phyloP scores from a whole-genome alignment of 768 basidiomycete species.

The Mycena amicta region DNA sequence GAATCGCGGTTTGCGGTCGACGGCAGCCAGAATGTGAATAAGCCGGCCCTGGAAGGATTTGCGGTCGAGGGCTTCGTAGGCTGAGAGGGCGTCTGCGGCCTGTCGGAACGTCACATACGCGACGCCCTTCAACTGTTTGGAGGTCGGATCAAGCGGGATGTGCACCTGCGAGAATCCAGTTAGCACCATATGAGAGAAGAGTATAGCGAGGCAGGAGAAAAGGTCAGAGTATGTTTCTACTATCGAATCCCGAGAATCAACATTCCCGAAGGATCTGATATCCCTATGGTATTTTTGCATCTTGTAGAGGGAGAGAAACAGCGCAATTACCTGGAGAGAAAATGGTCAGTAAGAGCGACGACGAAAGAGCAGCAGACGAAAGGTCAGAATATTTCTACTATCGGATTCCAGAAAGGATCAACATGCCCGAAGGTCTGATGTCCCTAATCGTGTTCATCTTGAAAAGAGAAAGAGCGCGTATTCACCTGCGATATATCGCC shows the following conservation, averaged over 20 bases:
- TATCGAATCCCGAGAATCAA: conserved; percentile 45
- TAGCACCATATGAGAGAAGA: no score
- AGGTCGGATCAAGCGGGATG: conserved; percentile 46
- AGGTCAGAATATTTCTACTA: conserved; percentile 56
- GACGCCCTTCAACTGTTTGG: conserved; percentile 52
- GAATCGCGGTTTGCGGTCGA: conserved; percentile 59
- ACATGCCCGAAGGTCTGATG: no score
- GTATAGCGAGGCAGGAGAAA: conserved; percentile 7
- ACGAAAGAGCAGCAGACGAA: conserved; percentile 7
- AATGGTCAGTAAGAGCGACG: background rate
- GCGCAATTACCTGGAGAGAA: conserved; percentile 35
- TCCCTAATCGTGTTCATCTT: no score
- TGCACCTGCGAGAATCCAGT: conserved; percentile 42
- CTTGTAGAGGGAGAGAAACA: conserved; percentile 13
- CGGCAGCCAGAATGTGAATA: conserved; percentile 86
- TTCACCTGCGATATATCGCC: conserved; percentile 81
- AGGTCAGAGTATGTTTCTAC: conserved; percentile 46
- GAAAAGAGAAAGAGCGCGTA: conserved; percentile 2
- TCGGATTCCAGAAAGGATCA: conserved; percentile 61
- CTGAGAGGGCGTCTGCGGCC: conserved; percentile 52
- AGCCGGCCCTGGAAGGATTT: conserved; percentile 90
- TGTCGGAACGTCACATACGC: conserved; percentile 52
- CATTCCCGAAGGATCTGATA: conserved; percentile 42
- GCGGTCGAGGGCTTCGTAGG: conserved; percentile 79
- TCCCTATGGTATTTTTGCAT: conserved; percentile 39